These are phyloP conservation scores for Marchantia polymorpha DNA, from an alignment of 225 moss, liverwort and hornwort genomes.

Conservation along the genomic window DNA sequence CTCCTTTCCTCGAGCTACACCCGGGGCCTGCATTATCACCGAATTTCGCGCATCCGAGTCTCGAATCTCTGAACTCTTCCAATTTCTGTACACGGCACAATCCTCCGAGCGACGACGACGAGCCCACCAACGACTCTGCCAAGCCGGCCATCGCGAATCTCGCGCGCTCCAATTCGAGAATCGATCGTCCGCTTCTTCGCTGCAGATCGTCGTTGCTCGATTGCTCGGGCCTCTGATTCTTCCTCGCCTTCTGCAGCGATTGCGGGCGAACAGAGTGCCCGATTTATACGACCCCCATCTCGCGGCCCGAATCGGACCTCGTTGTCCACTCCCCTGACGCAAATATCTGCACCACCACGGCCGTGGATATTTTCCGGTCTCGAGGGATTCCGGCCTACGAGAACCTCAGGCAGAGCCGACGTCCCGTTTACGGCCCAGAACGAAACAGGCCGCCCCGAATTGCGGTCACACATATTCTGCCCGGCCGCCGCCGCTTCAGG, in stretches of 20 bases:
- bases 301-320: background rate
- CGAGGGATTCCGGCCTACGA: background rate
- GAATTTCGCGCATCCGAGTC: conserved; percentile 2
- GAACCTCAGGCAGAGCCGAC: background rate
- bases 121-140: conserved; percentile 3
- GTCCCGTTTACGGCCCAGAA: background rate
- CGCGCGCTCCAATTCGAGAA: background rate
- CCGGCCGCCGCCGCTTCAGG: background rate
- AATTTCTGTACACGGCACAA: conserved; percentile 8
- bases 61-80: conserved; percentile 1
- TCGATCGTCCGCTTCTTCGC: background rate
- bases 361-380: background rate
- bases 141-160: conserved; percentile 8
- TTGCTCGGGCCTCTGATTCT: too few relatives aligned
- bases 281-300: background rate
- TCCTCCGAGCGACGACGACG: conserved; percentile 1
- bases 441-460: background rate
- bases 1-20: background rate
- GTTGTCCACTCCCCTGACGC: background rate
- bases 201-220: background rate
- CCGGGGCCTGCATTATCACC: conserved; percentile 1
- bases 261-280: background rate
- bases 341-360: background rate
- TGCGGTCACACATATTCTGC: background rate
- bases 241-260: background rate